Evolutionary conservation across 106 monocot species (phyloP), one percentile per base, ranked within the genome.

Genomic region (Phalaenopsis aphrodite): DNA sequence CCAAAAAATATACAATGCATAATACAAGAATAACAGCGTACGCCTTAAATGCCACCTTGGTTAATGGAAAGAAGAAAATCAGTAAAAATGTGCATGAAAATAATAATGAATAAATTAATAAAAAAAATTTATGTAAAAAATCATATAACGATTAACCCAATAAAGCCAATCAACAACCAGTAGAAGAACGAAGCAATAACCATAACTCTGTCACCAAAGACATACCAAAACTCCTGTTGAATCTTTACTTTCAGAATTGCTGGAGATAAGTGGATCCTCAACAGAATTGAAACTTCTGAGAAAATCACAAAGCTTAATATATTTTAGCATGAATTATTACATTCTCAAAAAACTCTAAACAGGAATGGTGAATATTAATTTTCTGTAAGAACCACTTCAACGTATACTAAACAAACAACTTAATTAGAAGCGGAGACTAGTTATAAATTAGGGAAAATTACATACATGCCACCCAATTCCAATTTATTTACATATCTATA

Each of bases 191-290:
- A 74, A 74, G 5, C 17, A 45, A 73, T 48, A 52, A 47, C 21
- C 2, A 76, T n/a, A 24, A 43, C 3, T 30, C n/a, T 0, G 42
- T 45, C 42, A 76, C 21, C 8, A 49, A 76, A 76, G 49, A 12
- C 49, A 47, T 76, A 76, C 76, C 76, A 23, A 49, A 43, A n/a
- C 42, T 43, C 74, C 74, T 8, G 18, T 19, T 18, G 74, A 74
- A 76, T 52, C 24, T 76, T 24, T 30, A 48, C 42, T 21, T 49
- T 76, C 76, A 39, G 52, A 8, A 48, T 47, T 11, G 23, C 24
- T 49, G 7, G 48, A 21, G 19, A 76, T 49, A 76, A 76, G 76
- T 76, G 52, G 76, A 76, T 47, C 76, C 49, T 76, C 49, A 76
- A 76, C n/a, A 49, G 47, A 76, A 24, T 76, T 76, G 8, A 30